Conservation (phyloP, 2,329 filamentous ascomycete genomes). For the Zelopaecilomyces penicillatus region DNA sequence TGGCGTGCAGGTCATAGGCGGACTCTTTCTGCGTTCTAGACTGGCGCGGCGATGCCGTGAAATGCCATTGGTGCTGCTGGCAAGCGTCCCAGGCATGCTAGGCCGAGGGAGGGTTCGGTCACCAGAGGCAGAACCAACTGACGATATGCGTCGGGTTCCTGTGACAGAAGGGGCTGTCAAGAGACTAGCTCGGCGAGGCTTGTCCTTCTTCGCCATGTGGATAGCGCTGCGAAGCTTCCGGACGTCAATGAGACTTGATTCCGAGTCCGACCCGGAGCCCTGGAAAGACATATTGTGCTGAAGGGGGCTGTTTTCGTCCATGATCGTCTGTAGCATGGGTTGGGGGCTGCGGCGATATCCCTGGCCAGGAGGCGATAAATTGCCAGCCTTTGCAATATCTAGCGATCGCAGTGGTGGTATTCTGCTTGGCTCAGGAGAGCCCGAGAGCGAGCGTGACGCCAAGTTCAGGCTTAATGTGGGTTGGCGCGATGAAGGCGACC, state of each 20-base stretch:
- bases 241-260: conserved; percentile 40
- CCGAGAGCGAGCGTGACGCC: conserved; percentile 42
- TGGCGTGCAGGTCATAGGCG: conserved; percentile 46
- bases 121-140: conserved; percentile 29
- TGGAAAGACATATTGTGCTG: conserved; percentile 23
- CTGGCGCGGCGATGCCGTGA: conserved; percentile 44
- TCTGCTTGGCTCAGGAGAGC: conserved; percentile 21
- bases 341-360: conserved; percentile 11
- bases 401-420: conserved; percentile 41
- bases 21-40: conserved; percentile 42
- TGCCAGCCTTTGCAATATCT: conserved; percentile 42
- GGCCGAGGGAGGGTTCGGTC: conserved; percentile 19
- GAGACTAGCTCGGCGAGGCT: conserved; percentile 32
- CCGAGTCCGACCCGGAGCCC: conserved; percentile 38
- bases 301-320: conserved; percentile 46
- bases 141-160: conserved; percentile 36
- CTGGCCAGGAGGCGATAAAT: conserved; percentile 35
- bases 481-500: conserved; percentile 52
- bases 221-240: conserved; percentile 48
- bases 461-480: conserved; percentile 50
- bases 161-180: conserved; percentile 27
- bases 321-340: conserved; percentile 24
- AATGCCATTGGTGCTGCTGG: conserved; percentile 47
- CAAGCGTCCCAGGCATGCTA: conserved; percentile 33
- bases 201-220: conserved; percentile 42